These are phyloP conservation scores for Penicillium cinerascens DNA, from an alignment of 495 filamentous ascomycete species.

Conservation along the genomic window DNA sequence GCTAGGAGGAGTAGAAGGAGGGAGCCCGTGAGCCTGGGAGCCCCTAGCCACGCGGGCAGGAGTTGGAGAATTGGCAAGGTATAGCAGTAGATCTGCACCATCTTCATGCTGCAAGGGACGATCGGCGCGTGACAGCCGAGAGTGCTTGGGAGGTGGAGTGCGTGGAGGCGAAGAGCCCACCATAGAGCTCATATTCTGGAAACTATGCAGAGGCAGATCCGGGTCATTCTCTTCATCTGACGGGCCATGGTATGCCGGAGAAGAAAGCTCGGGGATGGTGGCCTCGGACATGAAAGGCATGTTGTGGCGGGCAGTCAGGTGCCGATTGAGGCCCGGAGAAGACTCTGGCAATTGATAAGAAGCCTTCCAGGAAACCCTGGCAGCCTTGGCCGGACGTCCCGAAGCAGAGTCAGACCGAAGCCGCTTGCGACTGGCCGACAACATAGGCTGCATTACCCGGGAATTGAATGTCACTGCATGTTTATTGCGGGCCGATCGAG, in stretches of 20 bases:
- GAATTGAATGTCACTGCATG: constrained; percentile 49
- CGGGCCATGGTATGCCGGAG: constrained; percentile 56
- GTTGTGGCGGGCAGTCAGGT: constrained; percentile 40
- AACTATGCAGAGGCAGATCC: constrained; percentile 71
- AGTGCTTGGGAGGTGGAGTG: constrained; percentile 70
- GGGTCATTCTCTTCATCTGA: constrained; percentile 78
- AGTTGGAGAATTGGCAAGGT: constrained; percentile 88
- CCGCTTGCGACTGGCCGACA: constrained; percentile 58
- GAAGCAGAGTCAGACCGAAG: constrained; percentile 63
- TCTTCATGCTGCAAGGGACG: constrained; percentile 61
- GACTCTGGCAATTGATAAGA: constrained; percentile 73
- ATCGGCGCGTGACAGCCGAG: constrained; percentile 43
- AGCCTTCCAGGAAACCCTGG: constrained; percentile 66
- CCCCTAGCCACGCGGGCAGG: constrained; percentile 56
- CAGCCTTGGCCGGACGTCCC: constrained; percentile 53
- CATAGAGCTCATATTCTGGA: constrained; percentile 53
- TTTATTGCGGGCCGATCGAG: constrained; percentile 43
- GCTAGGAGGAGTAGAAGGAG: constrained; percentile 85
- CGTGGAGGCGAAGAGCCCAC: constrained; percentile 73
- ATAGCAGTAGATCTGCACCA: constrained; percentile 86
- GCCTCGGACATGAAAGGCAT: constrained; percentile 71
- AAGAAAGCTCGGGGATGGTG: constrained; percentile 59
- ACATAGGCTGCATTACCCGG: constrained; percentile 44
- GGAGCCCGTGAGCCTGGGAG: constrained; percentile 47
- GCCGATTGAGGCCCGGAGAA: constrained; percentile 59